Conservation (phyloP, 1,284 basidiomycete species). For the Grifola frondosa region DNA sequence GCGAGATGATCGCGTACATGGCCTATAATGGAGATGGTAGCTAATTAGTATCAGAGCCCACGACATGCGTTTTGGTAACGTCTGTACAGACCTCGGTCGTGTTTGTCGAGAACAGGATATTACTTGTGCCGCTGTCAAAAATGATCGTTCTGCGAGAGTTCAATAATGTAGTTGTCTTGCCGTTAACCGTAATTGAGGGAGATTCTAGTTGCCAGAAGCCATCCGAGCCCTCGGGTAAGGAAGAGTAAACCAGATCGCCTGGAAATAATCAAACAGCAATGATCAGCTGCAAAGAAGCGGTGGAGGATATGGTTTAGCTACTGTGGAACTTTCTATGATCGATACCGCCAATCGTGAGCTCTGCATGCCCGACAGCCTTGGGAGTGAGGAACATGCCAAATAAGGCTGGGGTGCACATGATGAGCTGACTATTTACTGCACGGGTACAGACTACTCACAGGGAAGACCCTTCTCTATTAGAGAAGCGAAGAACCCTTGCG, state of each 20-base stretch:
- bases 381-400: slow-evolving; percentile 56
- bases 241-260: slow-evolving; percentile 47
- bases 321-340: slow-evolving; percentile 51
- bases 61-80: not conserved
- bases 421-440: not conserved
- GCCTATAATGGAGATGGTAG: slow-evolving; percentile 35
- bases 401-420: slow-evolving; percentile 35
- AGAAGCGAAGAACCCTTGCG: slow-evolving; percentile 48
- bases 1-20: slow-evolving; percentile 56
- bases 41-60: not conserved
- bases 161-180: slow-evolving; percentile 45
- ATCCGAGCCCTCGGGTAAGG: slow-evolving; percentile 32
- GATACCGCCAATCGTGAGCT: slow-evolving; percentile 53
- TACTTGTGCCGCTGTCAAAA: slow-evolving; percentile 59
- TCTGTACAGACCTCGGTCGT: slow-evolving; percentile 41
- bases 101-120: slow-evolving; percentile 47
- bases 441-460: slow-evolving; percentile 30
- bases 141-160: slow-evolving; percentile 43
- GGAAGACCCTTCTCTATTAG: slow-evolving; percentile 49
- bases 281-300: slow-evolving; percentile 5
- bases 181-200: slow-evolving; percentile 50
- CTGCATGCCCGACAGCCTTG: slow-evolving; percentile 46
- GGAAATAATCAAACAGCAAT: not conserved
- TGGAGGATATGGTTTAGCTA: no score
- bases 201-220: slow-evolving; percentile 49